Evolutionary conservation across 2,329 filamentous ascomycete species (phyloP), one percentile per base, ranked within the genome.

Genomic region (Parafenestella ontariensis): DNA sequence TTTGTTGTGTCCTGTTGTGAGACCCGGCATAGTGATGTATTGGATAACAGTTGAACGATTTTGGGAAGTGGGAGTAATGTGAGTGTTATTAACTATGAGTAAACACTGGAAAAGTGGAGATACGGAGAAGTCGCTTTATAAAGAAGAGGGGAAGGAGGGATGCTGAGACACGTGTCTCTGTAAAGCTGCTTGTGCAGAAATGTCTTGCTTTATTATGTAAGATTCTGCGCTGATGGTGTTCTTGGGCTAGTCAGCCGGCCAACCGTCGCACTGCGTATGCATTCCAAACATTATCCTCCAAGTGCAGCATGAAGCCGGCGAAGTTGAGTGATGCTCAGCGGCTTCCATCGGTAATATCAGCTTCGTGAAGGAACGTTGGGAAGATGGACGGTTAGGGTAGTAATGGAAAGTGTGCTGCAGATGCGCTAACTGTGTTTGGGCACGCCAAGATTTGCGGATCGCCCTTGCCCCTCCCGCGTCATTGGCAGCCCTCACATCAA

Each of bases 401-500:
- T n/a, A n/a, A n/a, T n/a, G n/a, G n/a, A n/a, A n/a, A n/a, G n/a
- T n/a, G 28, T 40, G 46, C 26, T 48, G 49, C 49, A 49, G 15
- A 5, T 20, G 11, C 49, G 43, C 54, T 53, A 55, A 26, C 48
- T 39, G 17, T 2, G 26, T 51, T 11, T 3, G 33, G 53, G 17
- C 28, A n/a, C n/a, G n/a, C n/a, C n/a, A n/a, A n/a, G n/a, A n/a
- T n/a, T n/a, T n/a, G n/a, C n/a, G n/a, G n/a, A n/a, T n/a, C n/a
- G n/a, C n/a, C n/a, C n/a, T 49, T 56, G 54, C 60, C 65, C 62
- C 64, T 55, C 61, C 55, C 62, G 61, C 65, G 67, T 71, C 66
- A 70, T 71, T 60, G 58, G 57, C 51, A 49, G 43, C 53, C n/a
- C 47, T 49, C 56, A 65, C 63, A 55, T 70, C 68, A 72, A 71